phyloP scores from a whole-genome alignment of 2,329 filamentous ascomycete genomes.

The Penicillium sp. region DNA sequence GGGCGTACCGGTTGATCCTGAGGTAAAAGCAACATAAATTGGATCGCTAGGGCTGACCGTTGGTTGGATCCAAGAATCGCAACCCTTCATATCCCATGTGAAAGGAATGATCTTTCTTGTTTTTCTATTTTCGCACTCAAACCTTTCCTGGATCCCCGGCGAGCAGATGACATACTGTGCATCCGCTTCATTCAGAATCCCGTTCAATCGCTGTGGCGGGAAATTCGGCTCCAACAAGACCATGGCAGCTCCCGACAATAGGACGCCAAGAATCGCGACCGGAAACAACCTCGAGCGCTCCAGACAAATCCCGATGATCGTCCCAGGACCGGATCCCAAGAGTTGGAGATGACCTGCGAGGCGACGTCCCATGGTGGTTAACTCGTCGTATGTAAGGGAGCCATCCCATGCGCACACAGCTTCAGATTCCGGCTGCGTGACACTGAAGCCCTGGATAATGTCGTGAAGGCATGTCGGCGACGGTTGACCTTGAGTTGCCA shows the following conservation, averaged over 20 bases:
- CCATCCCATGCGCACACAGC: conserved; percentile 15
- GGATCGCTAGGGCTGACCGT: neutral
- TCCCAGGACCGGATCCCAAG: neutral
- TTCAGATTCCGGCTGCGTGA: conserved; percentile 5
- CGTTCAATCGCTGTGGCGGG: neutral
- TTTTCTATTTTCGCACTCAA: too few relatives aligned
- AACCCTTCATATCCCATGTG: too few relatives aligned
- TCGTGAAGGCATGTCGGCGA: neutral
- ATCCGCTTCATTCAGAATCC: neutral
- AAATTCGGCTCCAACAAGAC: conserved; percentile 10
- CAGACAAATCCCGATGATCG: conserved; percentile 2
- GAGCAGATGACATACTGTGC: conserved; percentile 4
- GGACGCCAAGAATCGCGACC: conserved; percentile 7
- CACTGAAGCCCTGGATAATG: neutral
- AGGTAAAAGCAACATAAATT: conserved; percentile 8
- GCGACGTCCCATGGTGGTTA: neutral
- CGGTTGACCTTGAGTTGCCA: too few relatives aligned
- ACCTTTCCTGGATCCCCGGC: neutral
- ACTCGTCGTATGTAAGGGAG: conserved; percentile 8
- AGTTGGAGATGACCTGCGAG: neutral
- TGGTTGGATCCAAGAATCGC: neutral
- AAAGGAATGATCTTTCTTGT: too few relatives aligned
- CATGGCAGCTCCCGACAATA: conserved; percentile 11
- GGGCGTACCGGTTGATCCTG: conserved; percentile 8
- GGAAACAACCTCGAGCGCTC: conserved; percentile 7